Evolutionary conservation across 2,329 filamentous ascomycete genomes (phyloP).

Genomic region (Trichoderma citrinoviride): DNA sequence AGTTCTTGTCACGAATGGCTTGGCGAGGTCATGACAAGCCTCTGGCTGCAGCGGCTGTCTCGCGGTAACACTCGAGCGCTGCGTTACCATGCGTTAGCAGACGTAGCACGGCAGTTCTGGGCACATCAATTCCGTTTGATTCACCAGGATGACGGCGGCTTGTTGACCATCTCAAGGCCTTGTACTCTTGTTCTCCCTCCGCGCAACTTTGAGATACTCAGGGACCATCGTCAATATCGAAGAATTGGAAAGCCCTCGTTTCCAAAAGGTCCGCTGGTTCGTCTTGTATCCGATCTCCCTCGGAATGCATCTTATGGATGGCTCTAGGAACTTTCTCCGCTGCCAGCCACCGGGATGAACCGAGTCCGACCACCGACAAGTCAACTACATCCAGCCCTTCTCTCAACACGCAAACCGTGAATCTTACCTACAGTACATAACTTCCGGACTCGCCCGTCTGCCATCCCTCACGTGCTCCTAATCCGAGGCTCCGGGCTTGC

Average conservation of each 20-base stretch:
- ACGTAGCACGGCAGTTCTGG: background rate
- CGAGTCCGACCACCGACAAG: background rate
- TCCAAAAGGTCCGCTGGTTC: background rate
- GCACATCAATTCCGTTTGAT: too few relatives aligned
- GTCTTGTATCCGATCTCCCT: background rate
- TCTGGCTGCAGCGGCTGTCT: background rate
- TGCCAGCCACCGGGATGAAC: background rate
- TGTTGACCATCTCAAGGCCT: background rate
- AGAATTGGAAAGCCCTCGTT: background rate
- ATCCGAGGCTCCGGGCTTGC: constrained; percentile 11
- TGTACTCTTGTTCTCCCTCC: background rate
- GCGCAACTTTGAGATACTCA: background rate
- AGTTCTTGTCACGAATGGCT: background rate
- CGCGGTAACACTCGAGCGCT: background rate
- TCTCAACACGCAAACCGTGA: too few relatives aligned
- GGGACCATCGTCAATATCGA: background rate
- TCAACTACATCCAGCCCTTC: background rate
- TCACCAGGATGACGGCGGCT: background rate
- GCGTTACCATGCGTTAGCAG: background rate
- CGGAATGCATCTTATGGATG: background rate
- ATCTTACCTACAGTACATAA: background rate
- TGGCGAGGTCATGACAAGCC: background rate
- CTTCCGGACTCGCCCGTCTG: background rate
- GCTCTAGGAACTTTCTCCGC: background rate
- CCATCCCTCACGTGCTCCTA: background rate